Base-by-base conservation (phyloP, 2,329 filamentous ascomycete genomes). In the Zalaria obscura region DNA sequence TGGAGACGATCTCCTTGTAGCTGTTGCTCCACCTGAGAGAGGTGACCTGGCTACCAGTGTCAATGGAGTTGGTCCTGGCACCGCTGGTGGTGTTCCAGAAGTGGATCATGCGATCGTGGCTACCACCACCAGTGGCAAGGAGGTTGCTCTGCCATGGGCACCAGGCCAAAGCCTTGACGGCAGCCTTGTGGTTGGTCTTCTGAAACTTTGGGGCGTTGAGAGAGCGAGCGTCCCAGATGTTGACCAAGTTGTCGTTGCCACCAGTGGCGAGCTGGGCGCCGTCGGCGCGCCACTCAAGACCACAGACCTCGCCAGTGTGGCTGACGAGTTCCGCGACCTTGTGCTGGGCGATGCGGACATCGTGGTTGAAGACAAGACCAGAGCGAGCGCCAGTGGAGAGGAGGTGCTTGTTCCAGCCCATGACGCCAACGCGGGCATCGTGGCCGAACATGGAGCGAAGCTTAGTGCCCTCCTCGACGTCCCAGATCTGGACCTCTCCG, bases 61-160 rank as follows among this genome's bases (percentile, higher is more conserved):
- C 88, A 63, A 98, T 96, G 74, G 86, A 93, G 79, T 98, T 98
- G 68, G 93, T 88, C 54, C 91, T 84, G 40, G 91, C 89, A 46
- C 91, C 91, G 4, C 89, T 94, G 25, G 91, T 96, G 37, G 88
- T 93, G 75, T 98, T 98, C 91, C 91, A 98, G 76, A 98, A 98
- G 72, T 98, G 91, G 64, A 98, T 98, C 67, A 95, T 84, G 53
- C 87, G 83, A 62, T 98, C 91, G 64, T 95, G 93, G 35, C 86
- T 93, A 52, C 91, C 91, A 57, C 91, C 91, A 43, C 91, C 91
- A 35, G 91, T 96, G 44, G 91, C 91, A 38, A 98, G 81, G 39
- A 96, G 78, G 72, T 95, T 96, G 64, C 85, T 79, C 69, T 94
- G 91, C 91, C 91, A 98, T 35, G 91, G 91, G 73, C 91, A 98